Base-by-base conservation (phyloP, 2,329 filamentous ascomycete genomes). In the Penicillium sp. region DNA sequence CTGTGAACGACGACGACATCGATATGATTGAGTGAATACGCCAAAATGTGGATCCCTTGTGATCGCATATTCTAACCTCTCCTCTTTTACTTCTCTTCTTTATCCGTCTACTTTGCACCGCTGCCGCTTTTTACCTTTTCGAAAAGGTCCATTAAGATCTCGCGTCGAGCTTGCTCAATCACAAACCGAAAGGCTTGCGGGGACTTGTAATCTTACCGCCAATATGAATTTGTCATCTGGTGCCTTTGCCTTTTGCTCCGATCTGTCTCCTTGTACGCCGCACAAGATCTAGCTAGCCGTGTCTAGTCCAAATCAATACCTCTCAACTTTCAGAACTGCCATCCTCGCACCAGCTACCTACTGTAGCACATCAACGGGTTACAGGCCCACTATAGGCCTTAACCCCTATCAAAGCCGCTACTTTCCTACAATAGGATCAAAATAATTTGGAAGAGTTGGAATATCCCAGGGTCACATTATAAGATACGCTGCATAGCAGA, bases 21-120 rank as follows among this genome's bases (percentile, higher is more conserved):
- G 87, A 90, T 66, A 90, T 90, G 88, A 88, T 90, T 68, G 85
- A 87, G 77, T 87, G 67, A 70, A 48, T 8, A 44, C 14, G 33
- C 19, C n/a, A 13, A 31, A 16, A 16, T n/a, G 9, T 14, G 16
- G 19, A 37, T 41, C 26, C 16, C 11, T n/a, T 48, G 26, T 19
- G 46, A 14, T 48, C 26, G 10, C 5, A n/a, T 53, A 11, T 22
- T 29, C 26, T 21, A 27, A 22, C 31, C 27, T 35, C n/a, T 35
- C 26, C 21, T 31, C n/a, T 45, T 33, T 29, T 33, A 33, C 27
- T 29, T 48, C 26, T 24, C 22, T 50, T 29, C 35, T 33, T 39
- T 31, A n/a, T 26, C 49, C 14, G 10, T 29, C 21, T 26, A 24
- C 48, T 22, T 39, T 49, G 31, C 19, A 24, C 19, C 26, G 33